Evolutionary conservation across 257 asterid genomes (phyloP).

Genomic region (Handroanthus guayacan): DNA sequence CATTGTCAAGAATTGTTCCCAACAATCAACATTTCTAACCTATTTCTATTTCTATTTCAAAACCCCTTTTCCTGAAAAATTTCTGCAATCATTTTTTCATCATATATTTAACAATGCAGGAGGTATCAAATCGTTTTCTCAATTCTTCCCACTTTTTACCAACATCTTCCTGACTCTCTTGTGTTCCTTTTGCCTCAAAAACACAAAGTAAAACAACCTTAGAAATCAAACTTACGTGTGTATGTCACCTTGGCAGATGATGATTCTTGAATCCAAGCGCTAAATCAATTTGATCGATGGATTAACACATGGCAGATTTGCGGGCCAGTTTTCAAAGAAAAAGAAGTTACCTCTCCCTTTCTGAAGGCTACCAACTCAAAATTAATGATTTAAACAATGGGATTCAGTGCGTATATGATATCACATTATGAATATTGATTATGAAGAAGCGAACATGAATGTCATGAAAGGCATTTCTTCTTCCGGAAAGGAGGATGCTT

Average conservation of each 20-base stretch:
- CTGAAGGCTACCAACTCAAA: background rate
- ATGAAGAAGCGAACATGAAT: background rate
- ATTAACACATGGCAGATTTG: background rate
- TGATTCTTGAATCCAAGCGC: slow-evolving; percentile 12
- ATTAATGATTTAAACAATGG: background rate
- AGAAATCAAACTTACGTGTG: background rate
- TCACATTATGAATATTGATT: background rate
- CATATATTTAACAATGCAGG: too few species aligned
- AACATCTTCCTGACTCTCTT: background rate
- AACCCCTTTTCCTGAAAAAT: too few species aligned
- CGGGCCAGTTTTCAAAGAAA: background rate
- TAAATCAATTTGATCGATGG: background rate
- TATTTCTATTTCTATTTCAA: slow-evolving; percentile 17
- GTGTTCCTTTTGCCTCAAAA: background rate
- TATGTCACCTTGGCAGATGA: slow-evolving; percentile 3
- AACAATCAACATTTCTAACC: slow-evolving; percentile 40
- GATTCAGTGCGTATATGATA: background rate
- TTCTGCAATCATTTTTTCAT: background rate
- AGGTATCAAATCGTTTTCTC: background rate
- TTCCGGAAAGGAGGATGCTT: slow-evolving; percentile 6
- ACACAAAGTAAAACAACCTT: background rate
- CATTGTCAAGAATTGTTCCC: slow-evolving; percentile 32
- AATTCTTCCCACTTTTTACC: slow-evolving; percentile 7
- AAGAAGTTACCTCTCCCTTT: background rate
- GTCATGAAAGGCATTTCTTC: slow-evolving; percentile 5